Percentiles rank a stretch among this genome's conserved stretches.
phyloP scores from a whole-genome alignment of 2,329 filamentous ascomycete species.

The Clonostachys byssicola region DNA sequence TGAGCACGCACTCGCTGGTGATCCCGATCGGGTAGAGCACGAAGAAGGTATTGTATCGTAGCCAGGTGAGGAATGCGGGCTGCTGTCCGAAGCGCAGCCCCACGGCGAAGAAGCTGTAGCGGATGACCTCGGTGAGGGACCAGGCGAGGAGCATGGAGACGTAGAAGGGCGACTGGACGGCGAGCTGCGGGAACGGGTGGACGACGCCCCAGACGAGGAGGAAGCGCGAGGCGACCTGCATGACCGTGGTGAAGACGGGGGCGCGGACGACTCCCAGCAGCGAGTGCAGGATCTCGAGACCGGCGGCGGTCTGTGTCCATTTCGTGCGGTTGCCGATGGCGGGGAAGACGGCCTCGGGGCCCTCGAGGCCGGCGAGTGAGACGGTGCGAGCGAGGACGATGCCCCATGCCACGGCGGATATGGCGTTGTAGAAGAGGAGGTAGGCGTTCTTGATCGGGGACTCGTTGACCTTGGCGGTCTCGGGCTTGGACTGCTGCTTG shows the following conservation, averaged over 20 bases:
- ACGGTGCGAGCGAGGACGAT: slow-evolving; percentile 69
- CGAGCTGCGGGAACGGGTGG: slow-evolving; percentile 65
- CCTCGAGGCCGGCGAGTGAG: slow-evolving; percentile 44
- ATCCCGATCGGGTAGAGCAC: slow-evolving; percentile 92
- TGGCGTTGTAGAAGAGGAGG: slow-evolving; percentile 79
- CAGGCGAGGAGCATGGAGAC: slow-evolving; percentile 80
- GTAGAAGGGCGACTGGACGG: slow-evolving; percentile 55
- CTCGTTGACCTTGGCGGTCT: not conserved
- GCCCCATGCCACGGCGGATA: slow-evolving; percentile 74
- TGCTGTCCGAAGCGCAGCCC: slow-evolving; percentile 55
- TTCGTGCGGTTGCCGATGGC: slow-evolving; percentile 64
- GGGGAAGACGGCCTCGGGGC: slow-evolving; percentile 55
- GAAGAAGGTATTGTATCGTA: slow-evolving; percentile 90
- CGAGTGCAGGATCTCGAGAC: slow-evolving; percentile 81
- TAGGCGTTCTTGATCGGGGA: slow-evolving; percentile 55
- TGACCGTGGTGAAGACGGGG: slow-evolving; percentile 76
- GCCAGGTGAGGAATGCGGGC: slow-evolving; percentile 67
- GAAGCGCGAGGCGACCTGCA: slow-evolving; percentile 86
- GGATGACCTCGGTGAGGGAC: slow-evolving; percentile 86
- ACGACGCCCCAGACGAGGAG: slow-evolving; percentile 87
- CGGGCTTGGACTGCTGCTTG: not conserved
- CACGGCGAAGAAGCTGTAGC: slow-evolving; percentile 87
- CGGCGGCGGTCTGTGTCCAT: slow-evolving; percentile 79
- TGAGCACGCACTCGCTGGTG: slow-evolving; percentile 76
- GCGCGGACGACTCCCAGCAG: slow-evolving; percentile 77